phyloP scores from a whole-genome alignment of 129 eudicot species.

The Artemisia tridentata region DNA sequence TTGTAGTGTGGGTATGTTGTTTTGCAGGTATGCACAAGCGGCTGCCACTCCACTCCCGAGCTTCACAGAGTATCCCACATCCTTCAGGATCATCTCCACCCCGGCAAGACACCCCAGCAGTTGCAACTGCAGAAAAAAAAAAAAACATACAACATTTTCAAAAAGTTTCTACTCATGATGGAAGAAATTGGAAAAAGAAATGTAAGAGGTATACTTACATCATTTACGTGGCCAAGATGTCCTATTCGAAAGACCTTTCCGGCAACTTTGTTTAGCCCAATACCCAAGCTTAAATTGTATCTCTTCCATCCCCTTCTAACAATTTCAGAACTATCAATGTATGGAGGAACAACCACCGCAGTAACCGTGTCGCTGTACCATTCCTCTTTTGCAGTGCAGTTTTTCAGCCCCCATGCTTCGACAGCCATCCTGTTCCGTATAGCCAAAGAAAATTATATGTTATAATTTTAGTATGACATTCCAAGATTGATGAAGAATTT shows the following conservation, averaged over 20 bases:
- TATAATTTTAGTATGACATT: too few relatives aligned
- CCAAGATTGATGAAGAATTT: too few relatives aligned
- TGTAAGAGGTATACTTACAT: slow-evolving; percentile 37
- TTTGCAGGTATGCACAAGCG: slow-evolving; percentile 79
- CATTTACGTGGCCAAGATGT: slow-evolving; percentile 98
- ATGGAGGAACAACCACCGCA: slow-evolving; percentile 59
- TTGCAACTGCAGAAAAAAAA: slow-evolving; percentile 81
- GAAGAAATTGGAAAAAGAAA: neutral
- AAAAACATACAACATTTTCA: neutral
- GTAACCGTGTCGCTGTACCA: slow-evolving; percentile 97
- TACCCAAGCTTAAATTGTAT: slow-evolving; percentile 87
- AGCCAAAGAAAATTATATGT: neutral
- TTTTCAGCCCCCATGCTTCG: slow-evolving; percentile 81
- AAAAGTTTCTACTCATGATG: neutral
- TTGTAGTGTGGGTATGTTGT: slow-evolving; percentile 70
- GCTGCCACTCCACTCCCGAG: slow-evolving; percentile 97
- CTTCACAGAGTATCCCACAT: slow-evolving; percentile 92
- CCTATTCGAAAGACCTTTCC: slow-evolving; percentile 99
- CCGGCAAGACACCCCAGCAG: slow-evolving; percentile 95
- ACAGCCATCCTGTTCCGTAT: slow-evolving; percentile 43
- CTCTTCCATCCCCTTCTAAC: slow-evolving; percentile 88
- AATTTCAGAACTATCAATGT: slow-evolving; percentile 80
- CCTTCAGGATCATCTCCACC: slow-evolving; percentile 97
- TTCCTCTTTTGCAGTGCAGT: slow-evolving; percentile 95
- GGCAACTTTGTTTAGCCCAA: slow-evolving; percentile 95